Percentiles rank a stretch among this genome's conserved stretches.
These are phyloP conservation scores for Leishmania tarentolae DNA, from an alignment of 208 protist species.

Conservation along the genomic window DNA sequence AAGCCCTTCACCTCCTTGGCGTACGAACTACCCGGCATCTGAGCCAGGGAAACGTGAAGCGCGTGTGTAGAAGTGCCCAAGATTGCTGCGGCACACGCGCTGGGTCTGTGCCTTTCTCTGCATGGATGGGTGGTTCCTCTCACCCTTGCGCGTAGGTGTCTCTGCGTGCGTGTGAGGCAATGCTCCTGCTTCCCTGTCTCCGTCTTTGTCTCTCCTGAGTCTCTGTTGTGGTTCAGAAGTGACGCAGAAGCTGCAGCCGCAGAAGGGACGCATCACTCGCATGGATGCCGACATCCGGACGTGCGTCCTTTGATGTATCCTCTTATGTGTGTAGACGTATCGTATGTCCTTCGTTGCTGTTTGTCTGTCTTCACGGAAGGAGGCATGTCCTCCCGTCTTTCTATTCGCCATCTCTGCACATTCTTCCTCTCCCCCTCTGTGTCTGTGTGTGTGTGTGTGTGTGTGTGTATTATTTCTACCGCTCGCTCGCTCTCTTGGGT, in stretches of 20 bases:
- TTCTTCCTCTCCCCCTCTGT: not conserved
- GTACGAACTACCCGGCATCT: not conserved
- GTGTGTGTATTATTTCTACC: not conserved
- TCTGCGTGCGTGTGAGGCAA: not conserved
- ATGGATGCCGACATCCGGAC: too few species aligned
- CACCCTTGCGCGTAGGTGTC: not conserved
- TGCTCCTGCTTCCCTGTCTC: not conserved
- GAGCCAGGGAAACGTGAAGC: not conserved
- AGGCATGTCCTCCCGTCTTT: not conserved
- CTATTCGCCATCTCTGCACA: not conserved
- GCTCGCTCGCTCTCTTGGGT: not conserved
- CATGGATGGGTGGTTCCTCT: not conserved
- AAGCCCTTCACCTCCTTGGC: not conserved
- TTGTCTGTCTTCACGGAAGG: not conserved
- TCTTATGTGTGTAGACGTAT: not conserved
- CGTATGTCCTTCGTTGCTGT: not conserved
- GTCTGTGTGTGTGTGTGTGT: not conserved
- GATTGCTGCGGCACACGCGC: not conserved
- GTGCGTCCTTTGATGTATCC: not conserved
- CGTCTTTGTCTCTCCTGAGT: constrained; percentile 5
- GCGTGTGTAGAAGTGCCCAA: not conserved
- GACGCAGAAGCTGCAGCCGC: too few species aligned
- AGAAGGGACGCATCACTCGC: too few species aligned
- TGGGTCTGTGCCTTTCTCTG: not conserved
- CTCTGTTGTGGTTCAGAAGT: not conserved